Evolutionary conservation across 2,329 filamentous ascomycete species (phyloP).

Genomic region (Colletotrichum graminicola): DNA sequence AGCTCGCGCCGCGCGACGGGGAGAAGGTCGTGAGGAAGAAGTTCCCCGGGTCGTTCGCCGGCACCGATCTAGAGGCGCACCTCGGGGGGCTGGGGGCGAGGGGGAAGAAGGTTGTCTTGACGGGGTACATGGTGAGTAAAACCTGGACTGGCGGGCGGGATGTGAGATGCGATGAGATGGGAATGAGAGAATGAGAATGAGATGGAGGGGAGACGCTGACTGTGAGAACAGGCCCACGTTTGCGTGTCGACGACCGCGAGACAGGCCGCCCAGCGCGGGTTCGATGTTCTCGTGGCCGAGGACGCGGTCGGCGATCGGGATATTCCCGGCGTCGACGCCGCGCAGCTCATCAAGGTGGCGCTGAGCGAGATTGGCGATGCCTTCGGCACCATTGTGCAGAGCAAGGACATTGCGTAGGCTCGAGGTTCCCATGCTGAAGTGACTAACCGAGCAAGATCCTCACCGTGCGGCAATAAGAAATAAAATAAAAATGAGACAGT

Average conservation of each 20-base stretch:
- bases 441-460: not conserved
- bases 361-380: conserved; percentile 72
- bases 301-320: conserved; percentile 76
- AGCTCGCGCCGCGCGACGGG: conserved; percentile 64
- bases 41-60: conserved; percentile 70
- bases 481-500: too few species aligned
- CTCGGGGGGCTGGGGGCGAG: conserved; percentile 63
- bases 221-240: conserved; percentile 68
- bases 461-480: not conserved
- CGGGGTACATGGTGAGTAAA: conserved; percentile 66
- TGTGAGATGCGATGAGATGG: too few species aligned
- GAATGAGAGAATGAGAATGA: too few species aligned
- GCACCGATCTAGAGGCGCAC: conserved; percentile 67
- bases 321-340: conserved; percentile 71
- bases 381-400: conserved; percentile 70
- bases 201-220: not conserved
- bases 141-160: too few species aligned
- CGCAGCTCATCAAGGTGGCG: conserved; percentile 63
- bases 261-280: conserved; percentile 70
- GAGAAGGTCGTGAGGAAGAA: conserved; percentile 72
- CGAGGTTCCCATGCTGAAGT: too few species aligned
- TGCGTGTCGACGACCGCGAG: conserved; percentile 73
- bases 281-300: conserved; percentile 71
- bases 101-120: conserved; percentile 71
- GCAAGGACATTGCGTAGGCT: conserved; percentile 44